phyloP scores from a whole-genome alignment of 345 rosid species.

The Boechera retrofracta region DNA sequence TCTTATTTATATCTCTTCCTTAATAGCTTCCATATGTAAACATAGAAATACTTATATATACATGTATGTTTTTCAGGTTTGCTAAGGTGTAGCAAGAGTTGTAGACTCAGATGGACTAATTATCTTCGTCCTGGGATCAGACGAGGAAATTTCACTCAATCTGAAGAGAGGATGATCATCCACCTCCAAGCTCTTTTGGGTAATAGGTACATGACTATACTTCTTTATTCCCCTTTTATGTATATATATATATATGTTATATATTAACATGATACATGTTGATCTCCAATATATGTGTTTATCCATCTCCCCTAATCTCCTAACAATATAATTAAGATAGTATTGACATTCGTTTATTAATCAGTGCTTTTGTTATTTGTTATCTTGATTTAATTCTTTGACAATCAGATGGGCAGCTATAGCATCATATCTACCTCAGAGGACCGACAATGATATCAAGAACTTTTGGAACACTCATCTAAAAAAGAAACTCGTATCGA shows the following conservation, averaged over 20 bases:
- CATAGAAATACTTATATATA: neutral
- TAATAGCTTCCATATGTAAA: neutral
- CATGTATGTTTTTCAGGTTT: constrained; percentile 58
- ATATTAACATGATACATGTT: neutral
- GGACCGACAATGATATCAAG: constrained; percentile 94
- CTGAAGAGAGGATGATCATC: constrained; percentile 91
- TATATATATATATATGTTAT: too few species aligned
- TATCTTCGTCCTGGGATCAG: constrained; percentile 94
- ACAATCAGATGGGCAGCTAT: constrained; percentile 93
- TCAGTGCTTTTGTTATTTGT: neutral
- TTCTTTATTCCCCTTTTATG: neutral
- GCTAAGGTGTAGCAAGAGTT: constrained; percentile 97
- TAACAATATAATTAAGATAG: neutral
- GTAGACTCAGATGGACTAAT: constrained; percentile 98
- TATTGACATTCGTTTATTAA: neutral
- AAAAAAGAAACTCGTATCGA: constrained; percentile 69
- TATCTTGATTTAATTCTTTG: neutral
- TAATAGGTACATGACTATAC: constrained; percentile 59
- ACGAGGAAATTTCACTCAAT: constrained; percentile 85
- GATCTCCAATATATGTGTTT: neutral
- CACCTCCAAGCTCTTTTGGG: constrained; percentile 99
- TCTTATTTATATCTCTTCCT: neutral
- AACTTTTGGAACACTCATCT: constrained; percentile 95
- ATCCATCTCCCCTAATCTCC: neutral
- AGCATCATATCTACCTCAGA: constrained; percentile 96